A percentile compares a stretch with the other conserved stretches of the same genome.
Conservation (phyloP, 2,329 filamentous ascomycete species). For the Exophiala viscosa region DNA sequence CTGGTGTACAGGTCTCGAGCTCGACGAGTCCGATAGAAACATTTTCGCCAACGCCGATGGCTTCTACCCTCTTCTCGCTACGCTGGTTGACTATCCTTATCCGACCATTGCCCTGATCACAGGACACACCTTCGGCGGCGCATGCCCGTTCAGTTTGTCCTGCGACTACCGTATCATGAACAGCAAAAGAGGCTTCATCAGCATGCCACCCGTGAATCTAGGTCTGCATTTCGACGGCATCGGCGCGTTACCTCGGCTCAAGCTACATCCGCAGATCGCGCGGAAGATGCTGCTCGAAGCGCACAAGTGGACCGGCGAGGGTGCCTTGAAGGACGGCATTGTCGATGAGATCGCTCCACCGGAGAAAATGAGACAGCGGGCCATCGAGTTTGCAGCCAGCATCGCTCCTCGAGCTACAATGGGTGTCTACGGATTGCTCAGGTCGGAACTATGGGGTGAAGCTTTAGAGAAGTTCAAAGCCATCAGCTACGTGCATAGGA, state of each 20-base stretch:
- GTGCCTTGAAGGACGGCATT: conserved; percentile 51
- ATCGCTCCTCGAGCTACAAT: conserved; percentile 38
- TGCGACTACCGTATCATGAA: conserved; percentile 51
- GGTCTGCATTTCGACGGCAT: conserved; percentile 56
- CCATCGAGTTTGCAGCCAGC: conserved; percentile 43
- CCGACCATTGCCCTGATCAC: conserved; percentile 48
- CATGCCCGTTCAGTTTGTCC: conserved; percentile 45
- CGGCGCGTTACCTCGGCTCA: conserved; percentile 50
- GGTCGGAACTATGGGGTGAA: conserved; percentile 54
- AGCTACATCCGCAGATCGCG: conserved; percentile 50
- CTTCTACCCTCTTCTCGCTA: conserved; percentile 54
- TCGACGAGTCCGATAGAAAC: conserved; percentile 47
- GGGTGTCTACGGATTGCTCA: conserved; percentile 50
- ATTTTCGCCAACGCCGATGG: conserved; percentile 55
- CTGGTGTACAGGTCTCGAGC: conserved; percentile 49
- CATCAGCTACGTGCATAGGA: conserved; percentile 54
- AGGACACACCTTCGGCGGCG: conserved; percentile 50
- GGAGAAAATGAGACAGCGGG: conserved; percentile 47
- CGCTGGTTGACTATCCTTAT: conserved; percentile 49
- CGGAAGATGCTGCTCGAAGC: conserved; percentile 56
- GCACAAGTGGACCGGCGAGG: conserved; percentile 52
- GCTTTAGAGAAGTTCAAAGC: conserved; percentile 49
- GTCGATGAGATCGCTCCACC: conserved; percentile 52
- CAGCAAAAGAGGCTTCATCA: conserved; percentile 44
- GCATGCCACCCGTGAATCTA: conserved; percentile 53